Conservation (phyloP, 2,329 filamentous ascomycete genomes). For the Fusarium sp. region DNA sequence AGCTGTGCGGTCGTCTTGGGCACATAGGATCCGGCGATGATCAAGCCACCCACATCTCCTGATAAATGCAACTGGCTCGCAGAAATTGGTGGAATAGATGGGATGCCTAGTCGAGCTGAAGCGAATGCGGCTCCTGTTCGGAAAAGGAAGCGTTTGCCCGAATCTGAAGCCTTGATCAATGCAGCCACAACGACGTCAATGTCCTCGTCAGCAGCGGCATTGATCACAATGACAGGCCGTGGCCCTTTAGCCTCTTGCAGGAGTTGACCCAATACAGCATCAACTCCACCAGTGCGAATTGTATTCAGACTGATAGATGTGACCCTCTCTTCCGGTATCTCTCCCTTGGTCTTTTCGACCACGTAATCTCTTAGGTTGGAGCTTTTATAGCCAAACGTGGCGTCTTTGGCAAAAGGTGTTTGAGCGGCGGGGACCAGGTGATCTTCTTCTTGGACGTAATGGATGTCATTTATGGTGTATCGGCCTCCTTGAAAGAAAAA, state of each 20-base stretch:
- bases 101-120: constrained; percentile 63
- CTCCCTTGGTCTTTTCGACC: constrained; percentile 62
- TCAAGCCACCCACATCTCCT: constrained; percentile 58
- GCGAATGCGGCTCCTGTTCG: constrained; percentile 57
- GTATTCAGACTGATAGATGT: constrained; percentile 59
- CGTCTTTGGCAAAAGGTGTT: constrained; percentile 68
- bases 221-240: constrained; percentile 59
- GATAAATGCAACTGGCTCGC: constrained; percentile 56
- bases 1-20: constrained; percentile 70
- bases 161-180: constrained; percentile 51
- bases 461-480: constrained; percentile 67
- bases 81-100: constrained; percentile 61
- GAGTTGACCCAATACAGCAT: constrained; percentile 56
- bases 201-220: constrained; percentile 65
- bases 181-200: constrained; percentile 67
- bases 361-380: constrained; percentile 62
- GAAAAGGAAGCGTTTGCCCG: constrained; percentile 52
- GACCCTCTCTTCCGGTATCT: constrained; percentile 53
- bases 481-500: constrained; percentile 70
- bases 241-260: constrained; percentile 45
- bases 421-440: constrained; percentile 54
- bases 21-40: constrained; percentile 69
- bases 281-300: constrained; percentile 59
- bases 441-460: constrained; percentile 67
- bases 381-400: constrained; percentile 67